These are phyloP conservation scores for Cyathus striatus DNA, from an alignment of 768 basidiomycete species.

Conservation along the genomic window DNA sequence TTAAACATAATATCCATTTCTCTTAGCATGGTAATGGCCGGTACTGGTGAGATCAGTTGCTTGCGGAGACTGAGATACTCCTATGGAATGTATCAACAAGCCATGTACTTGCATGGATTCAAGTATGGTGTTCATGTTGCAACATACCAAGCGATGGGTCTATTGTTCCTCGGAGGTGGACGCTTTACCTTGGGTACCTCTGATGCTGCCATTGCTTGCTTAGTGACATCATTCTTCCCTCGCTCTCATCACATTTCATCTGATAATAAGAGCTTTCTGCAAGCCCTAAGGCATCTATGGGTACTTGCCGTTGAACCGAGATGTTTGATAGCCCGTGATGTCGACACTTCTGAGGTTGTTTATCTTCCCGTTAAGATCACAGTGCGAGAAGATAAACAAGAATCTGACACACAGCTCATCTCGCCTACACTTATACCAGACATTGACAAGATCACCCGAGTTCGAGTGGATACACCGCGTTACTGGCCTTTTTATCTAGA, in stretches of 20 bases:
- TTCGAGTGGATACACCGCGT: conserved; percentile 88
- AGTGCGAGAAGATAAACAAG: conserved; percentile 58
- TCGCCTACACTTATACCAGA: conserved; percentile 93
- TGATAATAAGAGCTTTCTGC: conserved; percentile 88
- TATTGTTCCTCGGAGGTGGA: conserved; percentile 92
- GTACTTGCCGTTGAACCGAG: conserved; percentile 92
- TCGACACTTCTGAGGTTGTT: conserved; percentile 86
- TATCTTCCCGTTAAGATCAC: conserved; percentile 91
- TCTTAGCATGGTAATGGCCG: conserved; percentile 93
- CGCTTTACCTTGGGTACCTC: conserved; percentile 90
- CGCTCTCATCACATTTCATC: conserved; percentile 72
- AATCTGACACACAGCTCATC: conserved; percentile 73
- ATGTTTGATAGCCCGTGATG: conserved; percentile 87
- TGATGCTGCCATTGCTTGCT: conserved; percentile 84
- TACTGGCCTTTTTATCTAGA: conserved; percentile 94
- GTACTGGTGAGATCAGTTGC: conserved; percentile 90
- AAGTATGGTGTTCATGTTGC: conserved; percentile 89
- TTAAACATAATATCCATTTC: conserved; percentile 84
- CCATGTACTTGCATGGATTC: conserved; percentile 57
- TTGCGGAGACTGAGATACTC: conserved; percentile 82
- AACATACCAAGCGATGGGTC: conserved; percentile 83
- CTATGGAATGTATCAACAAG: conserved; percentile 77
- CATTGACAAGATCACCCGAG: conserved; percentile 72
- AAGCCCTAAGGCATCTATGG: conserved; percentile 94
- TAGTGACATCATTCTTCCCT: conserved; percentile 91